phyloP scores from a whole-genome alignment of 305 asterid genomes.

The Andrographis paniculata region DNA sequence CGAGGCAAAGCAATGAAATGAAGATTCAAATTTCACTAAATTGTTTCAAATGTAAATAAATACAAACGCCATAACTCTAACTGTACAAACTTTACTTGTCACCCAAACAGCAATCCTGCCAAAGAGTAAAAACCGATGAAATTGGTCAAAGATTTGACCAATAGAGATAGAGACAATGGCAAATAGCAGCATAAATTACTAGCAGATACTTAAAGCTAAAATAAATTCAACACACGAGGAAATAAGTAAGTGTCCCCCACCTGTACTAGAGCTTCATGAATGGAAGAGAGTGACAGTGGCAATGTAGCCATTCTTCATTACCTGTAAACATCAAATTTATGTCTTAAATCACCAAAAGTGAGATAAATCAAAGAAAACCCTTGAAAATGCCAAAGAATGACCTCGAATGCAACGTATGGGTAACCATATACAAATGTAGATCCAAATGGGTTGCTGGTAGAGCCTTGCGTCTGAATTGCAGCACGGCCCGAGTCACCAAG shows the following conservation, averaged over 20 bases:
- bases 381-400: not conserved
- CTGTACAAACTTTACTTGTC: too few relatives aligned
- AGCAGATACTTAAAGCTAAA: too few relatives aligned
- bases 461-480: constrained; percentile 90
- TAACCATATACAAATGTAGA: constrained; percentile 91
- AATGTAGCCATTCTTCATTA: constrained; percentile 73
- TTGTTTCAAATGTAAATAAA: too few relatives aligned
- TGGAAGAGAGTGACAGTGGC: constrained; percentile 80
- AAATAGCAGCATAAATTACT: too few relatives aligned
- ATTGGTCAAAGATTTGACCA: too few relatives aligned
- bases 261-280: constrained; percentile 30
- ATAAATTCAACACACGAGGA: not conserved
- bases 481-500: constrained; percentile 88
- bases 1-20: too few relatives aligned
- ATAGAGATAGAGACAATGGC: too few relatives aligned
- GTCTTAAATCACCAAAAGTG: not conserved
- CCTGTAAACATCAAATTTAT: constrained; percentile 30
- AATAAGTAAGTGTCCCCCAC: constrained; percentile 9
- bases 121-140: too few relatives aligned
- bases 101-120: too few relatives aligned
- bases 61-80: too few relatives aligned
- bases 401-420: constrained; percentile 90
- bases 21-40: too few relatives aligned
- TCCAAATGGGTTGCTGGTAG: constrained; percentile 82
- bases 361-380: not conserved